Conservation (phyloP, 2,329 filamentous ascomycete genomes). For the Dactylonectria estremocensis region DNA sequence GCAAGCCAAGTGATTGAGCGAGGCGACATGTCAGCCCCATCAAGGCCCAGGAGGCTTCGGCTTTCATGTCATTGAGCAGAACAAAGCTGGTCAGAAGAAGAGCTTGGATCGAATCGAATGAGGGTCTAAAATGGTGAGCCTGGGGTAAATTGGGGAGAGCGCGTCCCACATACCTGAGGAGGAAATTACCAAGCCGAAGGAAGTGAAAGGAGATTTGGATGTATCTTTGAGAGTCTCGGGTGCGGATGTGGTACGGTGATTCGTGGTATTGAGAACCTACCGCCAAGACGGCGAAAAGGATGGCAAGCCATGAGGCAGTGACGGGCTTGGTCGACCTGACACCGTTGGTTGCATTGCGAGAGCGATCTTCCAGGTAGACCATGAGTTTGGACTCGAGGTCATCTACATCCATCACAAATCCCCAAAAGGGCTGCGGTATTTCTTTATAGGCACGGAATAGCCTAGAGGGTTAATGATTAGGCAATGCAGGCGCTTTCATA, state of each 20-base stretch:
- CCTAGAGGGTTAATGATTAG: conserved; percentile 54
- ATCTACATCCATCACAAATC: conserved; percentile 76
- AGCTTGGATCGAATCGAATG: conserved; percentile 76
- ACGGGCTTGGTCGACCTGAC: conserved; percentile 66
- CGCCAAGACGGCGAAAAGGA: conserved; percentile 75
- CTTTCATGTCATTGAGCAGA: conserved; percentile 78
- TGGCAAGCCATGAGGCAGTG: conserved; percentile 76
- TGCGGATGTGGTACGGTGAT: conserved; percentile 73
- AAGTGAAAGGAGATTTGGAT: conserved; percentile 78
- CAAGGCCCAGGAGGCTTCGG: conserved; percentile 77
- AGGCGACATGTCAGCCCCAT: conserved; percentile 75
- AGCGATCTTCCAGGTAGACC: conserved; percentile 76
- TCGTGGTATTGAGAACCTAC: conserved; percentile 78
- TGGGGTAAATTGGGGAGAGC: not conserved
- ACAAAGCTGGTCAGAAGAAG: conserved; percentile 75
- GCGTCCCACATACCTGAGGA: conserved; percentile 63
- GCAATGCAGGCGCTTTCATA: not conserved
- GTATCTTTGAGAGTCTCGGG: conserved; percentile 72
- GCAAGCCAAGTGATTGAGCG: conserved; percentile 76
- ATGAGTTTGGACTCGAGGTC: conserved; percentile 76
- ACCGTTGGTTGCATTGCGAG: conserved; percentile 66
- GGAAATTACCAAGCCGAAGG: conserved; percentile 73
- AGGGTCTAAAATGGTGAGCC: conserved; percentile 62
- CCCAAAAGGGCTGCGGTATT: conserved; percentile 78
- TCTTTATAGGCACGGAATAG: conserved; percentile 78